Evolutionary conservation across 2,329 filamentous ascomycete species (phyloP).

Genomic region (Rhynchosporium secalis): DNA sequence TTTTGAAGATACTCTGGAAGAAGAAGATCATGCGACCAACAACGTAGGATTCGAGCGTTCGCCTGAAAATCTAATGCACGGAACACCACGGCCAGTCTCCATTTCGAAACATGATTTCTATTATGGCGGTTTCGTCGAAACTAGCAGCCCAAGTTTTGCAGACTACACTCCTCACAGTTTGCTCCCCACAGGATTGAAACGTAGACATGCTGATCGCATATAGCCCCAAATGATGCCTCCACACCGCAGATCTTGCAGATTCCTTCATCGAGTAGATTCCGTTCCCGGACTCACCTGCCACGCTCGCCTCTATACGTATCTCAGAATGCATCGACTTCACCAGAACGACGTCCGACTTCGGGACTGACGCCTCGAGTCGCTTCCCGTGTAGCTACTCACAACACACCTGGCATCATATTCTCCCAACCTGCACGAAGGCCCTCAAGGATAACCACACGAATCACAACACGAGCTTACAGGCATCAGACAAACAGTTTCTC

Average conservation of each 20-base stretch:
- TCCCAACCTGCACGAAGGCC: conserved; percentile 36
- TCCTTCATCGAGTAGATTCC: conserved; percentile 18
- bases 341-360: conserved; percentile 30
- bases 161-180: conserved; percentile 14
- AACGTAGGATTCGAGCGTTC: conserved; percentile 1
- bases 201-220: background rate
- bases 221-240: conserved; percentile 36
- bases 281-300: conserved; percentile 30
- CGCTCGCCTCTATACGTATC: conserved; percentile 40
- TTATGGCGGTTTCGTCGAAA: conserved; percentile 37
- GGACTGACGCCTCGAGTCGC: conserved; percentile 34
- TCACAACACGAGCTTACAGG: conserved; percentile 34
- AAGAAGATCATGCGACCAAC: conserved; percentile 7
- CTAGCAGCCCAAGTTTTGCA: conserved; percentile 16
- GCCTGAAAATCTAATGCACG: conserved; percentile 9
- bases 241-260: conserved; percentile 31
- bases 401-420: conserved; percentile 38
- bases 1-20: background rate
- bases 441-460: conserved; percentile 18
- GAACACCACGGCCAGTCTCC: conserved; percentile 18
- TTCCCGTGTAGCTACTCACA: conserved; percentile 31
- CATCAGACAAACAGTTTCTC: conserved; percentile 42
- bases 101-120: conserved; percentile 35
- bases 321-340: conserved; percentile 39
- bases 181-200: conserved; percentile 31